Base-by-base conservation (phyloP, 371 early-diverging fungal genomes). In the Nematocida sp. region DNA sequence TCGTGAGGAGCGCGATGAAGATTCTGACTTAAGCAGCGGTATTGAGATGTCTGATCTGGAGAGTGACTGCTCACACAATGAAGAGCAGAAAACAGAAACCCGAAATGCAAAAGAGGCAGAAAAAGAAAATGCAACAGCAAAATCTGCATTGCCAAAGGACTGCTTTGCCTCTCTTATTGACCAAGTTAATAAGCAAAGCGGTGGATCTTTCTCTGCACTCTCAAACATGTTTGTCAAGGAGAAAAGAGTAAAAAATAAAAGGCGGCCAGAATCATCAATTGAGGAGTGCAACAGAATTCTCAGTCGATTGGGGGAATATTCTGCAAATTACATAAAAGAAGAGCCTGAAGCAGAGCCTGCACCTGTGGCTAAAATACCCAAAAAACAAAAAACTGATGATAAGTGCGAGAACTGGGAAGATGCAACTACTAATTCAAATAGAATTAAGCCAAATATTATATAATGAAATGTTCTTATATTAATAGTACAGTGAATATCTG, bases 331-430 rank as follows among this genome's bases (percentile, higher is more conserved):
- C 52, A 50, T 18, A 50, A 20, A 47, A 40, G 62, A 55, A 6
- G 58, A 23, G 9, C 42, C 44, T 2, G 42, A 57, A 18, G 47
- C 33, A 9, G 18, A 50, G 18, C 1, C 52, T 13, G 18, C 9
- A 3, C 13, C 52, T 9, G 18, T 9, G 18, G 52, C 52, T 13
- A 50, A 50, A 50, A 50, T 3, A 9, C 20, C 57, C 39, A 40
- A 61, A 45, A 70, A 45, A 39, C 40, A 45, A 52, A 39, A 45
- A 67, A 60, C 20, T n/a, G 44, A n/a, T 40, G 33, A 67, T 15
- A 54, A 78, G 25, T 78, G 80, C 55, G 80, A 62, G 46, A 78
- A 78, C 72, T 78, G 80, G 80, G 80, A 78, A 44, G 72, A 78
- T 39, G 4, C 13, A 18, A 18, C 7, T 20, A 27, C 42, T 44